Conservation (phyloP, 306 rosid genomes). For the Trichosanthes cucumerina region DNA sequence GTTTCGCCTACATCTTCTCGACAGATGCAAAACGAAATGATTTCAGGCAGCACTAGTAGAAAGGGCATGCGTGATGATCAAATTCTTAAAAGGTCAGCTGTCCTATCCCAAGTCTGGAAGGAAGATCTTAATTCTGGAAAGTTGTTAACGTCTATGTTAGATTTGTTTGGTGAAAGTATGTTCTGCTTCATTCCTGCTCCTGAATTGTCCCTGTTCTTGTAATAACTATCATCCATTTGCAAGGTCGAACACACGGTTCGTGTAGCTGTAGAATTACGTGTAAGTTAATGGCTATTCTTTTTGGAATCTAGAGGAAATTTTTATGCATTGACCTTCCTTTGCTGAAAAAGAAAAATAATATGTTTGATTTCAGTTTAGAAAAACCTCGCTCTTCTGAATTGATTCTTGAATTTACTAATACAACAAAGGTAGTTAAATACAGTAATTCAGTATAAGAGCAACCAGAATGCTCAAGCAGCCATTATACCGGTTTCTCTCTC, state of each 20-base stretch:
- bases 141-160: conserved; percentile 45
- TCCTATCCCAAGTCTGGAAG: conserved; percentile 84
- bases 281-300: not conserved
- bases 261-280: not conserved
- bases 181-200: conserved; percentile 49
- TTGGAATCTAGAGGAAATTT: not conserved
- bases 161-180: conserved; percentile 64
- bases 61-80: conserved; percentile 29
- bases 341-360: not conserved
- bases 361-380: not conserved
- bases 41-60: conserved; percentile 22
- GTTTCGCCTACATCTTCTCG: conserved; percentile 38
- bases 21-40: conserved; percentile 29
- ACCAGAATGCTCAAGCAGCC: conserved; percentile 10
- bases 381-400: not conserved
- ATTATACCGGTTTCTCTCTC: conserved; percentile 33
- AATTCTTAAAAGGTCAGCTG: conserved; percentile 29
- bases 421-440: not conserved
- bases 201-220: conserved; percentile 46
- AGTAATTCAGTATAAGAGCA: not conserved
- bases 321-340: not conserved
- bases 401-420: not conserved
- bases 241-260: not conserved
- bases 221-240: not conserved
- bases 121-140: conserved; percentile 70